A percentile compares a stretch with the other conserved stretches of the same genome.
Evolutionary conservation across 139 green algal genomes (phyloP).

Genomic region (Chlamydomonas sp.): DNA sequence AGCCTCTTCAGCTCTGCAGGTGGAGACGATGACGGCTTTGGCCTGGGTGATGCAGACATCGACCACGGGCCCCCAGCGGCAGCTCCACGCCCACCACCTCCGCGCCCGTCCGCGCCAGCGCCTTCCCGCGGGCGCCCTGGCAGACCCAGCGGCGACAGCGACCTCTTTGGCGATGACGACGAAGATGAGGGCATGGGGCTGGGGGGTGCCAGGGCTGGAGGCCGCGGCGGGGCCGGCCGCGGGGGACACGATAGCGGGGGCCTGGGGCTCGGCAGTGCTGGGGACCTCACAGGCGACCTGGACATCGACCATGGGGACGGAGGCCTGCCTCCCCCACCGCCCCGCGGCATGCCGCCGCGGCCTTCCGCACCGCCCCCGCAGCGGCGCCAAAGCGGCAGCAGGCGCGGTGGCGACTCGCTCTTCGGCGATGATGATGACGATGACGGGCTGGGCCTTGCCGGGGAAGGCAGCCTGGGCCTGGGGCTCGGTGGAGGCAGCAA

Average conservation of each 20-base stretch:
- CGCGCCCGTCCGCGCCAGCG: background rate
- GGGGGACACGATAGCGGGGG: background rate
- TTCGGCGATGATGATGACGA: background rate
- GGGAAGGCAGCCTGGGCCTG: background rate
- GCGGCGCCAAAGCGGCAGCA: background rate
- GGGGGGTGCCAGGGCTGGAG: background rate
- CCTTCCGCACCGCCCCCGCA: background rate
- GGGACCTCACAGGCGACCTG: background rate
- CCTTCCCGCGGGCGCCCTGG: background rate
- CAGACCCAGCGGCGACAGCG: background rate
- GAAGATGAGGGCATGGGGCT: background rate
- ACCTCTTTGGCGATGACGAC: background rate
- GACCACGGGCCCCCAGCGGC: background rate
- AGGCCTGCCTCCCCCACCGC: background rate
- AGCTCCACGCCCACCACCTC: background rate
- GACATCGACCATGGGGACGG: background rate
- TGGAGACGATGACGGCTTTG: background rate
- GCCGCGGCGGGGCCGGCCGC: no score
- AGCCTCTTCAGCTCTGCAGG: slow-evolving; percentile 1
- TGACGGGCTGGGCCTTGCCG: background rate
- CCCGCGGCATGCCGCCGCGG: background rate
- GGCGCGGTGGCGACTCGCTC: background rate
- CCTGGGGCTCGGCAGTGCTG: background rate
- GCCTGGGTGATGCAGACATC: background rate
- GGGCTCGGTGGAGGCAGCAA: background rate